These are phyloP conservation scores for Termitomyces sp. DNA, from an alignment of 768 basidiomycete species.

Conservation along the genomic window DNA sequence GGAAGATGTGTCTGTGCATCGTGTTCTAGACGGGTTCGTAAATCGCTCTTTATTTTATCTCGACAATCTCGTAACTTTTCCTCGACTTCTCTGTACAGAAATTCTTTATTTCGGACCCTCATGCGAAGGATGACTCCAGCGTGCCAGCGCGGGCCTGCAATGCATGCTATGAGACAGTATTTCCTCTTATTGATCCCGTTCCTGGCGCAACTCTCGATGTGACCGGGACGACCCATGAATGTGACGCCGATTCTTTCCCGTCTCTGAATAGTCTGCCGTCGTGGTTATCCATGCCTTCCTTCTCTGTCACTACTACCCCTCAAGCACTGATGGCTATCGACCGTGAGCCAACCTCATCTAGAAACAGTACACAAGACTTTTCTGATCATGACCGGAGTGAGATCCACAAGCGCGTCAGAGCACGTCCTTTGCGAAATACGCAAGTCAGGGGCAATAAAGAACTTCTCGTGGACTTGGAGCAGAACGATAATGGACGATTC, in stretches of 20 bases:
- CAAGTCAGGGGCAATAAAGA: slow-evolving; percentile 64
- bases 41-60: background rate
- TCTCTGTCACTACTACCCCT: slow-evolving; percentile 31
- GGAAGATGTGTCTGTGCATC: slow-evolving; percentile 81
- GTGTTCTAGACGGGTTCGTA: slow-evolving; percentile 72
- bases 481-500: slow-evolving; percentile 23
- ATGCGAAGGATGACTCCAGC: slow-evolving; percentile 33
- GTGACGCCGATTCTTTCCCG: slow-evolving; percentile 34
- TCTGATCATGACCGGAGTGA: slow-evolving; percentile 8
- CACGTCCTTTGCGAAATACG: slow-evolving; percentile 25
- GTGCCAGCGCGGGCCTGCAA: slow-evolving; percentile 79
- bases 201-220: slow-evolving; percentile 10
- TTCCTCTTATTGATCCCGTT: slow-evolving; percentile 50
- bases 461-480: slow-evolving; percentile 58
- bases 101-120: slow-evolving; percentile 70
- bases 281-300: slow-evolving; percentile 53
- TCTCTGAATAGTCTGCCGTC: slow-evolving; percentile 49
- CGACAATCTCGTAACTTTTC: background rate
- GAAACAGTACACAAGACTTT: slow-evolving; percentile 9
- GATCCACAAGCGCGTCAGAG: slow-evolving; percentile 20
- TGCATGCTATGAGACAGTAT: slow-evolving; percentile 82
- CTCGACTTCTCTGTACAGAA: slow-evolving; percentile 43
- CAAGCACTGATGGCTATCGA: slow-evolving; percentile 48
- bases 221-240: slow-evolving; percentile 5
- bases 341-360: slow-evolving; percentile 13